A percentile compares a stretch with the other conserved stretches of the same genome.
Conservation (phyloP, 2,329 filamentous ascomycete genomes). For the Dothideomycetes sp. region DNA sequence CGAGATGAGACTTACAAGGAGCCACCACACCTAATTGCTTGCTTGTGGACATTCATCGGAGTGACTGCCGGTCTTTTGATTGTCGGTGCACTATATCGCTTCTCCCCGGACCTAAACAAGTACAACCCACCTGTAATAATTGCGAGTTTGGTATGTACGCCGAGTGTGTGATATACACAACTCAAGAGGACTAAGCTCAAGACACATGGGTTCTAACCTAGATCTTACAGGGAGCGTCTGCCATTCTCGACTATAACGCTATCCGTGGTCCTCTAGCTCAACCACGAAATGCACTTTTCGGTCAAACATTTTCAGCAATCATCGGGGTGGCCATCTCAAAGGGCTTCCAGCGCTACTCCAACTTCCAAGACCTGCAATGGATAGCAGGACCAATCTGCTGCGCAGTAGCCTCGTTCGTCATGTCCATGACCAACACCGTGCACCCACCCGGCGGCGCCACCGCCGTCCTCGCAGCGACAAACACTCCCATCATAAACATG, state of each 20-base stretch:
- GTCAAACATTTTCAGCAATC: slow-evolving; percentile 34
- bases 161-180: background rate
- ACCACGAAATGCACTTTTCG: slow-evolving; percentile 34
- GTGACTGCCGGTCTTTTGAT: slow-evolving; percentile 32
- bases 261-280: slow-evolving; percentile 36
- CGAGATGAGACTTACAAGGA: slow-evolving; percentile 25
- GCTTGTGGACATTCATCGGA: slow-evolving; percentile 31
- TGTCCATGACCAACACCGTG: slow-evolving; percentile 36
- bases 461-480: slow-evolving; percentile 33
- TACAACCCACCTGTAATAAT: slow-evolving; percentile 33
- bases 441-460: slow-evolving; percentile 41
- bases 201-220: background rate
- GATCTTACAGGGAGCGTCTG: slow-evolving; percentile 31
- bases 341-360: slow-evolving; percentile 28
- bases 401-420: slow-evolving; percentile 30
- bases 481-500: slow-evolving; percentile 28
- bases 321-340: slow-evolving; percentile 34
- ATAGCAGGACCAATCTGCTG: slow-evolving; percentile 33
- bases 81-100: slow-evolving; percentile 30
- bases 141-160: slow-evolving; percentile 27
- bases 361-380: slow-evolving; percentile 30
- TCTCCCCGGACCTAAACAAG: slow-evolving; percentile 23
- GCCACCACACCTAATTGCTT: slow-evolving; percentile 29
- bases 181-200: too few relatives aligned
- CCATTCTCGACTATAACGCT: slow-evolving; percentile 36